Percentiles rank a stretch among this genome's conserved stretches.
Conservation (phyloP, 73 alveolate species). For the Paramecium bursaria region DNA sequence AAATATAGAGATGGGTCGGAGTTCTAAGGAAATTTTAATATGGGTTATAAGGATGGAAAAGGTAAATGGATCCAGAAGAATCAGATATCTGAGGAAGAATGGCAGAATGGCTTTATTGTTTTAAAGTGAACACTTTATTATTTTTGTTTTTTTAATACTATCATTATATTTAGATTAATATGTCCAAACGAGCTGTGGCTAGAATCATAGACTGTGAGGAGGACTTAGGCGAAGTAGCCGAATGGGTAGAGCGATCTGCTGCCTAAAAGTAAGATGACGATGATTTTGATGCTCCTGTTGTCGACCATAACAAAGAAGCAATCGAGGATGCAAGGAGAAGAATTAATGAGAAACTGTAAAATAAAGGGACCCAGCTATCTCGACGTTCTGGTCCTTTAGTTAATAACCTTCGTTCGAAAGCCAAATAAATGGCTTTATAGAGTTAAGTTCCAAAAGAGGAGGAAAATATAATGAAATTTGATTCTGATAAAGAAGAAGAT, state of each 20-base stretch:
- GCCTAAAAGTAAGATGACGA: slow-evolving; percentile 60
- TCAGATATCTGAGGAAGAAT: no score
- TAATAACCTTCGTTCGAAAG: slow-evolving; percentile 58
- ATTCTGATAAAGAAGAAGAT: slow-evolving; percentile 24
- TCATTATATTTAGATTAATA: no score
- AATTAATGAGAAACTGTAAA: not conserved
- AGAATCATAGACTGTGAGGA: slow-evolving; percentile 65
- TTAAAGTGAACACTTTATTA: no score
- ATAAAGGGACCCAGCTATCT: slow-evolving; percentile 25
- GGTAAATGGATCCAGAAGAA: slow-evolving; percentile 68
- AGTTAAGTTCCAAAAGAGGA: not conserved
- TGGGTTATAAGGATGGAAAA: slow-evolving; percentile 47
- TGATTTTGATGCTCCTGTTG: slow-evolving; percentile 58
- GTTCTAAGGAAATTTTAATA: slow-evolving; percentile 48
- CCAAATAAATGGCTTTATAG: slow-evolving; percentile 58
- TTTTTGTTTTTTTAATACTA: no score
- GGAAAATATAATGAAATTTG: not conserved
- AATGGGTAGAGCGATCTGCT: slow-evolving; percentile 66
- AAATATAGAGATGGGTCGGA: slow-evolving; percentile 32
- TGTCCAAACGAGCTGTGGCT: no score
- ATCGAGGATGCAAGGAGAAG: slow-evolving; percentile 49
- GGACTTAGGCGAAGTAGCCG: slow-evolving; percentile 69
- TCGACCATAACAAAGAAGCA: not conserved
- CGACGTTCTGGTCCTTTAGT: slow-evolving; percentile 59
- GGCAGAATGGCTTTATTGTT: no score